Evolutionary conservation across 2,329 filamentous ascomycete genomes (phyloP), one percentile per base, ranked within the genome.

Genomic region (Ophiostoma populinum): DNA sequence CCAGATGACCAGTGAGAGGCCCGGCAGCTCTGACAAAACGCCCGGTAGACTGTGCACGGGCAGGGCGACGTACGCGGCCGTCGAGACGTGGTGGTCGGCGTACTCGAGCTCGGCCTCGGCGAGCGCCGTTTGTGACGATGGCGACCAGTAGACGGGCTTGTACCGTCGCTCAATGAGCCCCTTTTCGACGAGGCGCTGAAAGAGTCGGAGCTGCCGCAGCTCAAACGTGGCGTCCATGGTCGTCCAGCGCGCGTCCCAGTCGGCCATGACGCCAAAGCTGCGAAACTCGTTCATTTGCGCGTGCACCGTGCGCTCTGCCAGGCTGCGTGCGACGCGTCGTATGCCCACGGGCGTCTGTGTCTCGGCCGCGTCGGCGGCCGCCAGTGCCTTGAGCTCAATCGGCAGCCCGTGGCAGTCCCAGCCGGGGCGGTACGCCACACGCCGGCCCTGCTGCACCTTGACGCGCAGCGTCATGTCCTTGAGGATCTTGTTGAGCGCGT

Each of bases 371-470:
- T 12, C 45, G 55, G 50, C 44, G 7, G 24, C 5, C 1, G 34
- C 20, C 12, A 98, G 66, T 17, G 86, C 90, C 57, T 95, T 98
- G 47, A 95, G 67, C 63, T 98, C 90, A 50, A 98, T 98, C 1
- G 90, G 90, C 32, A 98, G 66, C 1, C 90, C 90, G 61, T 98
- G 90, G 45, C 90, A 98, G 53, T 98, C 92, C 90, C 90, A 98
- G 30, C 90, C 87, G 2, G 90, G 90, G 12, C 85, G 65, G 50
- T 92, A 98, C 25, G 74, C 65, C 22, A 95, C 75, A 42, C 71
- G 66, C 45, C 70, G 75, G 13, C 82, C 90, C 49, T 77, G 68
- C 41, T 80, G 73, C 40, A 95, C 61, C 57, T 93, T 75, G 41
- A 78, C 74, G 26, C 90, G 72, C 46, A 85, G 66, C 42, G 92